Percentiles rank a stretch among this genome's conserved stretches.
Conservation (phyloP, 2,329 filamentous ascomycete genomes). For the Botrytis fragariae region DNA sequence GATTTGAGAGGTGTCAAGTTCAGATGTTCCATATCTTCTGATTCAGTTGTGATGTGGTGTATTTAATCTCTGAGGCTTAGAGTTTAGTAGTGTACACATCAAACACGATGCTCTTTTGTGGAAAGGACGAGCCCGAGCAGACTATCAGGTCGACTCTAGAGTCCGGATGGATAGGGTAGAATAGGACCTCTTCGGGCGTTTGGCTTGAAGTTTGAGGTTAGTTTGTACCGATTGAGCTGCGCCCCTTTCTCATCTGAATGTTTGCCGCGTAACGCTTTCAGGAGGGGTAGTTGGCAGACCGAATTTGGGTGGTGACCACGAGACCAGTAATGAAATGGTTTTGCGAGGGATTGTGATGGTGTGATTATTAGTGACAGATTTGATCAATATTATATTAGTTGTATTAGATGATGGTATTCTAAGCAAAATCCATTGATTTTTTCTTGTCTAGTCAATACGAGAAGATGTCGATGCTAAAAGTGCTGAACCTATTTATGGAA, state of each 20-base stretch:
- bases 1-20: neutral
- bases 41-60: neutral
- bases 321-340: neutral
- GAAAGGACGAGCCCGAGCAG: neutral
- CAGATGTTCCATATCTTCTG: neutral
- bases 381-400: neutral
- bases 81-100: neutral
- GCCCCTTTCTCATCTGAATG: conserved; percentile 6
- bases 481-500: neutral
- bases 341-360: neutral
- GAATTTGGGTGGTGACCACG: neutral
- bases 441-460: neutral
- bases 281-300: neutral
- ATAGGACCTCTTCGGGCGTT: neutral
- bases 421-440: neutral
- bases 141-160: neutral
- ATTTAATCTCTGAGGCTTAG: neutral
- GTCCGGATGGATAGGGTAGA: neutral
- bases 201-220: conserved; percentile 7
- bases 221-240: neutral
- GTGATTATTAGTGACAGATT: neutral
- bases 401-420: neutral
- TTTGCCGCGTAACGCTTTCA: conserved; percentile 15
- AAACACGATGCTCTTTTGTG: conserved; percentile 4
- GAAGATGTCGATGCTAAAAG: neutral